Base-by-base conservation (phyloP, 495 filamentous ascomycete genomes). In the Penicillium antarcticum region DNA sequence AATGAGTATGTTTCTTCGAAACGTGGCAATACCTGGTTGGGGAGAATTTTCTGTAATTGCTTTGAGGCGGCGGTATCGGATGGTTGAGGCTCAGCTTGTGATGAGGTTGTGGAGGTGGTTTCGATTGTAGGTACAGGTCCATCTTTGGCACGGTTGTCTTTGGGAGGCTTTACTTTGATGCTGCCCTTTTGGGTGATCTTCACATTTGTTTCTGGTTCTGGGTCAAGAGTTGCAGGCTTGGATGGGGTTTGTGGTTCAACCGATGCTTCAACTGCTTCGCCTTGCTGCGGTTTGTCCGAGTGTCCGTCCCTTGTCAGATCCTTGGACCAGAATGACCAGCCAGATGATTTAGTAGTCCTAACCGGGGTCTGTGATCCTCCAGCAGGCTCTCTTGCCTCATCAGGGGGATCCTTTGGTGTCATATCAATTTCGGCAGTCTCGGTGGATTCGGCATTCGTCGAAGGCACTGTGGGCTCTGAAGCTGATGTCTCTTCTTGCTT, bases 251-350 rank as follows among this genome's bases (percentile, higher is more conserved):
- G 51, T 12, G 85, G 82, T 17, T 80, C 80, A n/a, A 89, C 76
- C 10, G 86, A 83, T 11, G 90, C 68, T 61, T 92, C 84, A 3
- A 86, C 86, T 24, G 79, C 61, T 56, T 87, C 79, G 9, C 70
- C 61, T 32, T 76, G 69, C 19, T 60, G 62, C 2, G 74, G 46
- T 45, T 61, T 72, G 17, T 65, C 55, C 8, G 65, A 49, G 12
- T 55, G 36, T 10, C 54, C 53, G 26, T 74, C 67, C 49, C 79
- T 81, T 10, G 80, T 58, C 16, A 77, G 67, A 14, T 89, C 87
- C 47, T 80, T 82, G 6, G 87, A 89, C 87, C 87, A 95, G 55
- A 95, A 95, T 1, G 86, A 89, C 89, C 89, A 95, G 1, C 85
- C 87, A 6, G 87, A 87, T 16, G 85, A 78, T 52, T 76, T 81